phyloP scores from a whole-genome alignment of 768 basidiomycete species.

The Boletales sp. region DNA sequence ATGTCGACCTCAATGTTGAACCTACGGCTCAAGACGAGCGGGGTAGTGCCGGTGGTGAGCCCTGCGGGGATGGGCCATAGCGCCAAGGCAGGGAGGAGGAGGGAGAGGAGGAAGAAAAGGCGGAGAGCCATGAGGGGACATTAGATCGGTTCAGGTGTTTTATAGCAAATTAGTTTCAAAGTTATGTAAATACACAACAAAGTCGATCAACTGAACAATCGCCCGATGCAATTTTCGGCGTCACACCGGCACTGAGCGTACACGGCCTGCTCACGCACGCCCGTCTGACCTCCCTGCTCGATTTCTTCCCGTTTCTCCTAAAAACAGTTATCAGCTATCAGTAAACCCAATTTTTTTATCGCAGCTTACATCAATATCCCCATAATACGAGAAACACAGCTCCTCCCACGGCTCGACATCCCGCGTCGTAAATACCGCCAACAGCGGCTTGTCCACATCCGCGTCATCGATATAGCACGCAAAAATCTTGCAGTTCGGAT shows the following conservation, averaged over 20 bases:
- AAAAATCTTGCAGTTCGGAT: slow-evolving; percentile 75
- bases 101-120: slow-evolving; percentile 2
- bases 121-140: background rate
- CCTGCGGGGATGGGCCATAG: slow-evolving; percentile 33
- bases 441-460: slow-evolving; percentile 63
- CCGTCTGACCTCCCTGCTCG: background rate
- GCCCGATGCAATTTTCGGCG: slow-evolving; percentile 47
- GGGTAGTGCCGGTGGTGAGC: slow-evolving; percentile 23
- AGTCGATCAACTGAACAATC: slow-evolving; percentile 20
- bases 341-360: background rate
- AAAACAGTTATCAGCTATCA: background rate
- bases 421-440: slow-evolving; percentile 62
- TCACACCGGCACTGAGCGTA: slow-evolving; percentile 51
- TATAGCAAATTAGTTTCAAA: no score
- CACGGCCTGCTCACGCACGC: slow-evolving; percentile 38
- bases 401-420: slow-evolving; percentile 68
- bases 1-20: slow-evolving; percentile 31
- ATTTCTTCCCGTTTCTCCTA: slow-evolving; percentile 25
- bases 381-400: slow-evolving; percentile 73
- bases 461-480: slow-evolving; percentile 78
- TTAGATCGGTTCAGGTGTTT: no score
- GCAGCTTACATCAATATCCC: slow-evolving; percentile 43
- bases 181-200: no score
- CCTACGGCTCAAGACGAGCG: slow-evolving; percentile 20
- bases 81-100: slow-evolving; percentile 14